A percentile compares a stretch with the other conserved stretches of the same genome.
Evolutionary conservation across 2,329 filamentous ascomycete genomes (phyloP).

Genomic region (Thelonectria blattea): DNA sequence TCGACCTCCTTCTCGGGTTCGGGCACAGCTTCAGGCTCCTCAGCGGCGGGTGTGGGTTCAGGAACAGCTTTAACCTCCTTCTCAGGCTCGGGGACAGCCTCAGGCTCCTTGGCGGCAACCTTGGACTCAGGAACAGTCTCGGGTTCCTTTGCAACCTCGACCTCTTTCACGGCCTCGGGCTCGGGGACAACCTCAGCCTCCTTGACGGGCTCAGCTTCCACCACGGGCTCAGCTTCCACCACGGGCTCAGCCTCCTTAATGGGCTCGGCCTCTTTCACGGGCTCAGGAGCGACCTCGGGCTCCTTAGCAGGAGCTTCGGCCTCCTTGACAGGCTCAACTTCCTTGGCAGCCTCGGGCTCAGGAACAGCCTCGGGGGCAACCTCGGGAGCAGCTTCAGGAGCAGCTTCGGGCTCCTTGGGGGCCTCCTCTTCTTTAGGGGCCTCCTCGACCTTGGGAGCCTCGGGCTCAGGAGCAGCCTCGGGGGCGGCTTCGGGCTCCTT

Average conservation of each 20-base stretch:
- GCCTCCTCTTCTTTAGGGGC: no score
- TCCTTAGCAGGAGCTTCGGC: not conserved
- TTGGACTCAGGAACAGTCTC: not conserved
- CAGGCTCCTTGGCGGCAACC: not conserved
- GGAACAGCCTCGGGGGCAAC: not conserved
- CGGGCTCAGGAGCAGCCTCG: no score
- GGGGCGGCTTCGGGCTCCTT: no score
- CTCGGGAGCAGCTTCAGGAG: not conserved
- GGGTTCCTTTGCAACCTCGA: not conserved
- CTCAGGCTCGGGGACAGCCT: not conserved
- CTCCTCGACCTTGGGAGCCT: no score
- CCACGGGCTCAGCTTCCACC: not conserved
- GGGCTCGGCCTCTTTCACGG: not conserved
- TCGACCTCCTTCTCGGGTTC: not conserved
- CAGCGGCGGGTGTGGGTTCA: not conserved
- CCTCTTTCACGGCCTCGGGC: no score
- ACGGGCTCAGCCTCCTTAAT: not conserved
- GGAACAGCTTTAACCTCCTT: no score
- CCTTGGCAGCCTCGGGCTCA: not conserved
- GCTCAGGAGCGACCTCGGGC: not conserved
- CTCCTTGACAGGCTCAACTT: not conserved
- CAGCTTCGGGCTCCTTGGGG: not conserved
- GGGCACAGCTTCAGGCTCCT: not conserved
- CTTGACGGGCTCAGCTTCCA: not conserved
- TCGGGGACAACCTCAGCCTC: not conserved